Evolutionary conservation across 495 filamentous ascomycete species (phyloP).

Genomic region (Extremus antarcticus): DNA sequence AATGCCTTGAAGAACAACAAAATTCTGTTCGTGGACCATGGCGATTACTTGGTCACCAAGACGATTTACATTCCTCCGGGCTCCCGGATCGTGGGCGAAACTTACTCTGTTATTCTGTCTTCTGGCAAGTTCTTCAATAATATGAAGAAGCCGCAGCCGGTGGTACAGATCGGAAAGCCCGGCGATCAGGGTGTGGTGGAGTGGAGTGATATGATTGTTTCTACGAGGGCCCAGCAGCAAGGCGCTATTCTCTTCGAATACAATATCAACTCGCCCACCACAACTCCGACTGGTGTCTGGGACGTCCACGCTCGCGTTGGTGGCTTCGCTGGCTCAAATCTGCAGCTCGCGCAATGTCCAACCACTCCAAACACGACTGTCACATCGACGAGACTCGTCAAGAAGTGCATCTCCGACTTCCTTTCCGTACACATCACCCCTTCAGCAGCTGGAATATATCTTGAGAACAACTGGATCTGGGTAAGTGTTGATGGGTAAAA

Average conservation of each 20-base stretch:
- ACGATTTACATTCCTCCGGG: conserved; percentile 47
- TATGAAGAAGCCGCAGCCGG: conserved; percentile 29
- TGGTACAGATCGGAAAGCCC: conserved; percentile 29
- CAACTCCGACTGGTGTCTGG: conserved; percentile 38
- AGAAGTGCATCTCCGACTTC: conserved; percentile 55
- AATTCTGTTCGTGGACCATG: conserved; percentile 29
- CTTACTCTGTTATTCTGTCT: conserved; percentile 39
- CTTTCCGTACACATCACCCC: conserved; percentile 57
- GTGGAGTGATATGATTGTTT: conserved; percentile 37
- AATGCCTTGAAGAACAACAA: conserved; percentile 14
- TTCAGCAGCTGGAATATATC: conserved; percentile 55
- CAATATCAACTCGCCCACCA: conserved; percentile 24
- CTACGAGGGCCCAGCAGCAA: conserved; percentile 27
- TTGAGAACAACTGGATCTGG: conserved; percentile 67
- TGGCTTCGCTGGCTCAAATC: conserved; percentile 42
- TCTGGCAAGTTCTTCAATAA: conserved; percentile 22
- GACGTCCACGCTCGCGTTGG: conserved; percentile 49
- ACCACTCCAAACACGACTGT: conserved; percentile 36
- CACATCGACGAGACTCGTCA: conserved; percentile 38
- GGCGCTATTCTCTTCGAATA: conserved; percentile 32
- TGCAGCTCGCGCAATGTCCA: conserved; percentile 42
- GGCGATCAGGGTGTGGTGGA: conserved; percentile 30
- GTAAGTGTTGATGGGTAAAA: no score
- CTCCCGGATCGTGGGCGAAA: conserved; percentile 46
- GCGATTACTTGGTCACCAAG: conserved; percentile 44